Percentiles rank a stretch among this genome's conserved stretches.
Evolutionary conservation across 73 alveolate genomes (phyloP).

Genomic region (Effrenium voratum): DNA sequence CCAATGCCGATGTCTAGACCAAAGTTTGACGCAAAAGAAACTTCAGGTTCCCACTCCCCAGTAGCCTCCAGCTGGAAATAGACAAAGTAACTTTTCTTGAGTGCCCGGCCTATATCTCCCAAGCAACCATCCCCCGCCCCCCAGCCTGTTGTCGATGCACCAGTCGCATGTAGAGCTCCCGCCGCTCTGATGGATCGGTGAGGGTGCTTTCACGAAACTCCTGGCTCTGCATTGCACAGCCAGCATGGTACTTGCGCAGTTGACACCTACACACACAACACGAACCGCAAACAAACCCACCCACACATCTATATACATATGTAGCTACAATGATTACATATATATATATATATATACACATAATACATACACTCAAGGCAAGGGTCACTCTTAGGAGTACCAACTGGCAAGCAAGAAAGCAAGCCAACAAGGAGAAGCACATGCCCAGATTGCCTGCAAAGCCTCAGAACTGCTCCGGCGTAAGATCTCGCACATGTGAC

Average conservation of each 20-base stretch:
- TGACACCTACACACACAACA: neutral
- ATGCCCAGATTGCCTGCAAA: neutral
- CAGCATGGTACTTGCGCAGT: neutral
- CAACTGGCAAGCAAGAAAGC: no score
- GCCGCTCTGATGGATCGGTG: neutral
- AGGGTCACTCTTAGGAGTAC: no score
- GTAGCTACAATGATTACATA: neutral
- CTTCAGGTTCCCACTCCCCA: no score
- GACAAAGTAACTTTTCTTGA: no score
- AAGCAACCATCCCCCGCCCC: neutral
- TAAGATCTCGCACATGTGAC: neutral
- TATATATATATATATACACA: no score
- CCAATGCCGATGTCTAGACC: no score
- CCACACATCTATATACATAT: neutral
- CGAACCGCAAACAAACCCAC: neutral
- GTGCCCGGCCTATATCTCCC: no score
- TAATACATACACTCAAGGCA: no score
- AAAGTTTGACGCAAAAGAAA: no score
- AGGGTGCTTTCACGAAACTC: neutral
- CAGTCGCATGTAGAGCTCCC: neutral
- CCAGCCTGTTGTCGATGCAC: neutral
- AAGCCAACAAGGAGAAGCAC: no score
- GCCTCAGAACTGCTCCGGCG: slow-evolving; percentile 22
- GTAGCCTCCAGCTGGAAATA: no score
- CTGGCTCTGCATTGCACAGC: neutral